Conservation (phyloP, 2,329 filamentous ascomycete genomes). For the Fusarium napiforme region DNA sequence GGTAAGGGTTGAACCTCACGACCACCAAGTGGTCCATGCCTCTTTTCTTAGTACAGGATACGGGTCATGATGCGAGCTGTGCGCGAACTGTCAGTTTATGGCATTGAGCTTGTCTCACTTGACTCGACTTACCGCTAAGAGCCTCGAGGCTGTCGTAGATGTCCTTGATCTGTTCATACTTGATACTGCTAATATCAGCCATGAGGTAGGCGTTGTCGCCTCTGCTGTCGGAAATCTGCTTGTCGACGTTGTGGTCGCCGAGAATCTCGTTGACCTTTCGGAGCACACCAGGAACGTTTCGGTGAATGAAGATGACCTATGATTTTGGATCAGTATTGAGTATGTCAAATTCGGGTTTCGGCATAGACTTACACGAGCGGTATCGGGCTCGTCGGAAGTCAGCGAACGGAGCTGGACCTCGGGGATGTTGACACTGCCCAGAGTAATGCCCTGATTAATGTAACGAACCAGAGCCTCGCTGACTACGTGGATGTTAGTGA, state of each 20-base stretch:
- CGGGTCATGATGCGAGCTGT: conserved; percentile 60
- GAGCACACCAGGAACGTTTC: conserved; percentile 94
- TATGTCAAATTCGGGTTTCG: background rate
- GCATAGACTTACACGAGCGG: conserved; percentile 72
- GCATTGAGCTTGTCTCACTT: background rate
- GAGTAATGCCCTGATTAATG: conserved; percentile 92
- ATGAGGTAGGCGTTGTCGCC: conserved; percentile 97
- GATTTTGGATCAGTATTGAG: conserved; percentile 25
- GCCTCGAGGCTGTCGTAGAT: conserved; percentile 85
- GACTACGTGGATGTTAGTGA: conserved; percentile 61
- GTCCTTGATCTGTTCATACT: conserved; percentile 82
- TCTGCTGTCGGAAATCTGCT: conserved; percentile 96
- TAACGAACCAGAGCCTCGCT: conserved; percentile 88
- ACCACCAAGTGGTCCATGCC: conserved; percentile 8
- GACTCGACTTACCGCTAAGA: conserved; percentile 73
- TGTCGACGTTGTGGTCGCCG: conserved; percentile 96
- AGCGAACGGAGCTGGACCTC: conserved; percentile 91
- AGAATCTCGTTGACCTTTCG: conserved; percentile 95
- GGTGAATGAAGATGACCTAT: conserved; percentile 92
- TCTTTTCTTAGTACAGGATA: conserved; percentile 55
- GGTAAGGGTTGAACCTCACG: conserved; percentile 31
- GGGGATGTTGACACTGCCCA: conserved; percentile 96
- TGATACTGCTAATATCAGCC: conserved; percentile 94
- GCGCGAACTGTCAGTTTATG: conserved; percentile 27
- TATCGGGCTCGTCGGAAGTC: conserved; percentile 87